Evolutionary conservation across 192 early-diverging fungal genomes (phyloP), one percentile per base, ranked within the genome.

Genomic region (Backusella psychrophila): DNA sequence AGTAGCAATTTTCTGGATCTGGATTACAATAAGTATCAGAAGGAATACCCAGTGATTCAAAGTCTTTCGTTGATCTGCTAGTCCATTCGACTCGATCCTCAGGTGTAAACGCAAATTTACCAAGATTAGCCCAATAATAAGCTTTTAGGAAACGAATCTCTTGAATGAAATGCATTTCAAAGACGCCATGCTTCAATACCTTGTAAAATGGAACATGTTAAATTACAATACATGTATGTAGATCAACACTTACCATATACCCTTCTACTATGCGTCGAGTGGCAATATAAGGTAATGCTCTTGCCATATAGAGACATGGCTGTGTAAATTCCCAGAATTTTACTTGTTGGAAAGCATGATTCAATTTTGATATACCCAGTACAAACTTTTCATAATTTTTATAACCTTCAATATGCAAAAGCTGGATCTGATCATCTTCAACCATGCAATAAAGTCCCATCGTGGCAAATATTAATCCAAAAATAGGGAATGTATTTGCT

Each of bases 111-210:
- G 87, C 78, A 77, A 84, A 81, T 49, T 77, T 80, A 17, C 87
- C 87, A 17, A 88, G 76, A 56, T 77, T 83, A 4, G 85, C 41
- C 77, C 83, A 78, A 39, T 78, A 88, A 73, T 84, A 88, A 0
- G 87, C 87, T 33, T 78, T 78, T 1, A 88, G 71, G 67, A 86
- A 88, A 2, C 75, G 56, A 41, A 88, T 81, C 46, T 84, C 81
- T 17, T 83, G 70, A 46, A 85, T 75, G 29, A 71, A 79, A 9
- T 52, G 46, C 74, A 76, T 82, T 26, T 84, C 70, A 29, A 73
- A 69, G 21, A 82, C 72, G 36, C 83, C 85, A 42, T 84, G 83
- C 11, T 72, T 75, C 0, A 77, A 75, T 56, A 66, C 76, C 69
- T 78, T 11, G 12, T 33, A 74, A 33, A 1, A 75, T 7, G 0